Percentiles rank a stretch among this genome's conserved stretches.
These are phyloP conservation scores for Colletotrichum noveboracense DNA, from an alignment of 2,329 filamentous ascomycete species.

Conservation along the genomic window DNA sequence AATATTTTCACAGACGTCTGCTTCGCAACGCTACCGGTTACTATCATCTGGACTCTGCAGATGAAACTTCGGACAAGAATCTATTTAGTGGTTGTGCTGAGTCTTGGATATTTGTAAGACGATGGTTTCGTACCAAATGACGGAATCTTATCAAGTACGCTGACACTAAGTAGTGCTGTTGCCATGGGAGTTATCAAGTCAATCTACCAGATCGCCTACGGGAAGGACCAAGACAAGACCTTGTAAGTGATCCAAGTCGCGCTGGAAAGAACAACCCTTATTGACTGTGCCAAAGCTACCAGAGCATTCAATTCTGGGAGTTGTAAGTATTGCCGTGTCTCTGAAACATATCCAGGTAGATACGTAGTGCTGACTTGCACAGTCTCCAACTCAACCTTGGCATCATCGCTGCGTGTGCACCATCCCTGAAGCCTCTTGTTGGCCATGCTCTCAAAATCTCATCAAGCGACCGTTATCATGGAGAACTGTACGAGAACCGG, in stretches of 20 bases:
- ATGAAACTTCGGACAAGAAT: conserved; percentile 39
- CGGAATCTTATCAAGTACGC: background rate
- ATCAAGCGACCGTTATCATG: conserved; percentile 10
- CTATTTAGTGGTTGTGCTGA: conserved; percentile 38
- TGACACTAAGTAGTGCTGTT: conserved; percentile 33
- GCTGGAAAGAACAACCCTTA: accelerated
- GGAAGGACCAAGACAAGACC: background rate
- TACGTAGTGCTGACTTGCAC: conserved; percentile 36
- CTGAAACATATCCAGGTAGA: background rate
- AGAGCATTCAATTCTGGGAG: background rate
- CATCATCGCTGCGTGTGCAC: conserved; percentile 16
- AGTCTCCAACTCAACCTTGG: background rate
- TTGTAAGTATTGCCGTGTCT: background rate
- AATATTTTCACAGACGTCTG: conserved; percentile 48
- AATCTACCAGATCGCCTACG: conserved; percentile 33
- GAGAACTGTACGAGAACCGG: background rate
- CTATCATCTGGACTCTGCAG: conserved; percentile 44
- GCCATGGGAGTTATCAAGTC: conserved; percentile 43
- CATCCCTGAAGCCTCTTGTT: conserved; percentile 42
- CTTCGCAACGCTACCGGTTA: conserved; percentile 46
- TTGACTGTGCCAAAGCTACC: background rate
- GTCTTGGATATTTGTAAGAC: background rate
- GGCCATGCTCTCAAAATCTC: conserved; percentile 30
- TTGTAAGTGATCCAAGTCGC: background rate
- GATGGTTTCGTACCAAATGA: background rate